phyloP scores from a whole-genome alignment of 768 basidiomycete species.

The Kwoniella botswanensis region DNA sequence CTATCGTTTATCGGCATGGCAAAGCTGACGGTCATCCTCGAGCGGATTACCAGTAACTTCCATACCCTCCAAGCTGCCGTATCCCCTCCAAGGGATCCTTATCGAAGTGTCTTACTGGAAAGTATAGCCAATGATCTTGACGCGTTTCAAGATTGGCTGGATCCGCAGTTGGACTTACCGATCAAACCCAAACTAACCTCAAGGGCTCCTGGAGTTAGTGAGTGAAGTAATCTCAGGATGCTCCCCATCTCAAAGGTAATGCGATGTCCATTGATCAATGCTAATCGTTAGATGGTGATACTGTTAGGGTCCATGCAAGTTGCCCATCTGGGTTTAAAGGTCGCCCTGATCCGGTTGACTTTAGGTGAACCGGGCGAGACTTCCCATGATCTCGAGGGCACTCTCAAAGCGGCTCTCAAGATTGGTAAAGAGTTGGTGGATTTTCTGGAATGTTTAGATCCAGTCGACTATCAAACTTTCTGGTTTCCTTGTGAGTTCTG shows the following conservation, averaged over 20 bases:
- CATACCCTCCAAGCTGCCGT: not conserved
- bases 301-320: conserved; percentile 14
- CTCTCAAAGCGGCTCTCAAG: not conserved
- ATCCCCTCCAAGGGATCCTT: conserved; percentile 1
- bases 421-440: conserved; percentile 14
- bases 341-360: conserved; percentile 4
- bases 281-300: too few relatives aligned
- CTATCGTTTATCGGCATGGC: conserved; percentile 28
- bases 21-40: conserved; percentile 24
- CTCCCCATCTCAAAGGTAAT: not conserved
- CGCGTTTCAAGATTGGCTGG: conserved; percentile 5
- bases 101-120: conserved; percentile 6
- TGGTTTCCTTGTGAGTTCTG: conserved; percentile 33
- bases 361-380: conserved; percentile 8
- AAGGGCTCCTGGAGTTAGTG: conserved; percentile 16
- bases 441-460: conserved; percentile 23
- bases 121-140: conserved; percentile 15
- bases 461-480: conserved; percentile 13
- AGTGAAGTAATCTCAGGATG: conserved; percentile 6
- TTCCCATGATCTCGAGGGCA: not conserved
- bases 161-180: not conserved
- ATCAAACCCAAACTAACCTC: conserved; percentile 2
- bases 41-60: conserved; percentile 8
- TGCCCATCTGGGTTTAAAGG: not conserved
- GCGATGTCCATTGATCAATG: too few relatives aligned